Evolutionary conservation across 139 green algal species (phyloP).

Genomic region (Tetradesmus lagerheimii): DNA sequence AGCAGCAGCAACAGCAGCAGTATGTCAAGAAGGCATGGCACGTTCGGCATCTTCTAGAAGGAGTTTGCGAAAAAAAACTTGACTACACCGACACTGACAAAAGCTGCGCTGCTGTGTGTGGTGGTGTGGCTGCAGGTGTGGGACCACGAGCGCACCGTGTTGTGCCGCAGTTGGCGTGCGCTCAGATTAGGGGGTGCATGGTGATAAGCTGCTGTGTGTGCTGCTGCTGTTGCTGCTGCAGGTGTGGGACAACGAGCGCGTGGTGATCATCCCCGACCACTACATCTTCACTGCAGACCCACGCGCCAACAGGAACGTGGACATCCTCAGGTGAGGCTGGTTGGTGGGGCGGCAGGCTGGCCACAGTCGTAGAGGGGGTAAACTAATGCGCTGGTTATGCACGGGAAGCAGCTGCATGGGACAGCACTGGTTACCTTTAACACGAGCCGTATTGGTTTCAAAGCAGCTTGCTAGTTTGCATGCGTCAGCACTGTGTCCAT

Average conservation of each 20-base stretch:
- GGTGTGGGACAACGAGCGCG: conserved; percentile 92
- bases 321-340: conserved; percentile 89
- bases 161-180: background rate
- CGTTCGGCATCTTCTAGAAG: too few species aligned
- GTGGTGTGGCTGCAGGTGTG: background rate
- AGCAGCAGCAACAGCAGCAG: background rate
- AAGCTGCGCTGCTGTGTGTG: background rate
- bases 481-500: too few species aligned
- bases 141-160: background rate
- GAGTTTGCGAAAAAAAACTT: too few species aligned
- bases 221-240: conserved; percentile 41
- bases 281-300: conserved; percentile 98
- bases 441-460: too few species aligned
- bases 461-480: too few species aligned
- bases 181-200: background rate
- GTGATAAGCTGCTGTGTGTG: background rate
- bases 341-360: too few species aligned
- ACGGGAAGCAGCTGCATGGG: too few species aligned
- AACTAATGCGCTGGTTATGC: too few species aligned
- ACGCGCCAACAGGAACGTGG: conserved; percentile 96
- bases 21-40: too few species aligned
- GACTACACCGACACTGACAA: too few species aligned
- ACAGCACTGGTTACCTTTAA: too few species aligned
- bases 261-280: conserved; percentile 97
- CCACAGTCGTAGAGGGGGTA: too few species aligned